Base-by-base conservation (phyloP, 1,284 basidiomycete species). In the Naganishia sp. region DNA sequence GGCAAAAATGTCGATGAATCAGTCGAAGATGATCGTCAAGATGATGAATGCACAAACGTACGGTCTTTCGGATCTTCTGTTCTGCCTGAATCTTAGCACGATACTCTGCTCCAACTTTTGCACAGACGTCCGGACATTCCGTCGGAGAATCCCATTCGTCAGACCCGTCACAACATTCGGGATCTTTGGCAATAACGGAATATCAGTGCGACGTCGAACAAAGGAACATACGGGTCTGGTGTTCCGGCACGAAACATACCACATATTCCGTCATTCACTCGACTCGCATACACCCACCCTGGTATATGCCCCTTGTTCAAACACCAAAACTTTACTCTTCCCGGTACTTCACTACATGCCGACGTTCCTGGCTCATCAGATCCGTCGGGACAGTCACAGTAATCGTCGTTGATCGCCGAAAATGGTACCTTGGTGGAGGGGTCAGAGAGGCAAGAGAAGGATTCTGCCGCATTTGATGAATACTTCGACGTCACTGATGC, bases 101-200 rank as follows among this genome's bases (percentile, higher is more conserved):
- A 77, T 90, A 86, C 53, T 78, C 86, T 67, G 86, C 85, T 1
- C 93, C 92, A 45, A 91, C 83, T 73, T 89, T 85, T 55, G 84
- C 84, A 76, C 95, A 99, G 6, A 81, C 81, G 77, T 98, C 87
- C 23, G 85, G 82, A 75, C 95, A 99, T 13, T 43, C 92, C 9
- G 85, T 76, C 5, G 80, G 82, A 3, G 75, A 61, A 23, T 73
- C 42, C 63, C 75, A 79, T 79, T 99, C 95, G 77, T 99, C 95
- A 0, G 92, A 92, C n/a, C 96, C 96, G 75, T 99, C 95, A 77
- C 95, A 99, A 77, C 96, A 99, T 75, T 94, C 88, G 2, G 86
- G 84, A 75, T 99, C 93, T 94, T 18, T 53, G 33, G 25, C 21
- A 33, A 33, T 18, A 1, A 31, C n/a, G 7, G 23, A 25, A 23